Conservation (phyloP, 202 grass and related monocot genomes). For the Carex sylvatica region DNA sequence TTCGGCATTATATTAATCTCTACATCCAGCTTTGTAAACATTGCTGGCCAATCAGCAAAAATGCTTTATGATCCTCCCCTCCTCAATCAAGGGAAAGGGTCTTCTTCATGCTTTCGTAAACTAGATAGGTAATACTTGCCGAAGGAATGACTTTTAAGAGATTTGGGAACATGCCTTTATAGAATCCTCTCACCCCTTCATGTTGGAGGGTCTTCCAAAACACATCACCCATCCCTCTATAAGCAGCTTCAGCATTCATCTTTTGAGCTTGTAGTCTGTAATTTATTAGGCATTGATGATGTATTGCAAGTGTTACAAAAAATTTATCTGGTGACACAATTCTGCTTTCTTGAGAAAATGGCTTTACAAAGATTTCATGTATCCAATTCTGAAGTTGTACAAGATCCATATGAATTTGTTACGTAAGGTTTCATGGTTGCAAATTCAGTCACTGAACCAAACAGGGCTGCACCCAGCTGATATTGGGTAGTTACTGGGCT, state of each 20-base stretch:
- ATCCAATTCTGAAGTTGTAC: not conserved
- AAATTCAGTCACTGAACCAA: not conserved
- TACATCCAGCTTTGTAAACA: slow-evolving; percentile 76
- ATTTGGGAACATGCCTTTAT: slow-evolving; percentile 94
- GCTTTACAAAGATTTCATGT: not conserved
- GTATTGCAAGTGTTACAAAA: slow-evolving; percentile 8
- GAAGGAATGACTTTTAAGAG: slow-evolving; percentile 96
- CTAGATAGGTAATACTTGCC: slow-evolving; percentile 94
- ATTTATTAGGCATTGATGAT: slow-evolving; percentile 30
- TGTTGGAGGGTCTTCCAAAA: slow-evolving; percentile 83
- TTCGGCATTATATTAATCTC: slow-evolving; percentile 56
- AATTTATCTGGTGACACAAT: not conserved
- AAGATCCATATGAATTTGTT: not conserved
- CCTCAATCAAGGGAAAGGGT: slow-evolving; percentile 88
- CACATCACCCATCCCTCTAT: slow-evolving; percentile 92
- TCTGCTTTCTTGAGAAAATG: not conserved
- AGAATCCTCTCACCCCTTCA: slow-evolving; percentile 86
- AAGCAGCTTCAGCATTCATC: slow-evolving; percentile 57
- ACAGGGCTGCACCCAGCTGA: not conserved
- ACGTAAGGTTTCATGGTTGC: not conserved
- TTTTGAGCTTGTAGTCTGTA: slow-evolving; percentile 92
- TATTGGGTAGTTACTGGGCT: not conserved
- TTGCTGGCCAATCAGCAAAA: slow-evolving; percentile 48
- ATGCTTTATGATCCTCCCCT: slow-evolving; percentile 16
- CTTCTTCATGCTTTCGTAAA: slow-evolving; percentile 96